phyloP scores from a whole-genome alignment of 805 yeast genomes.

The Lipomyces chichibuensis region DNA sequence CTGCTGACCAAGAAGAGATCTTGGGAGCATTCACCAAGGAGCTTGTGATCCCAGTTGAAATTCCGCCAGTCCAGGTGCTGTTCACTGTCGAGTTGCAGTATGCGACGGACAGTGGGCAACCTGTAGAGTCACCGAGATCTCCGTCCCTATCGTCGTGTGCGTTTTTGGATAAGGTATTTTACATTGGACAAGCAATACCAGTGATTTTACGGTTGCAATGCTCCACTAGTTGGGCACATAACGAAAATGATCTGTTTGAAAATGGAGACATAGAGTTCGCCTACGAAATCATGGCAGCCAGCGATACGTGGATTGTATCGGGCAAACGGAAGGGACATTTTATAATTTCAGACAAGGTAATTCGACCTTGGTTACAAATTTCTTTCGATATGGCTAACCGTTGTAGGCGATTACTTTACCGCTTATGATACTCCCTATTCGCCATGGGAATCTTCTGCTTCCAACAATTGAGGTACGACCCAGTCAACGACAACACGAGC shows the following conservation, averaged over 20 bases:
- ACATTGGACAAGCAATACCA: conserved; percentile 67
- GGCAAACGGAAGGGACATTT: conserved; percentile 67
- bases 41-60: conserved; percentile 59
- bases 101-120: conserved; percentile 3
- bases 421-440: conserved; percentile 69
- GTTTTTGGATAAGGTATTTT: conserved; percentile 47
- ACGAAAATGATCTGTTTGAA: conserved; percentile 2
- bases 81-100: conserved; percentile 56
- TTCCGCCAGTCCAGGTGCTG: conserved; percentile 63
- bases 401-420: conserved; percentile 40
- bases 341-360: conserved; percentile 13
- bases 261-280: conserved; percentile 45
- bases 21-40: conserved; percentile 32
- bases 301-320: conserved; percentile 78
- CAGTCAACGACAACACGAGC: conserved; percentile 42
- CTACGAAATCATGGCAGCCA: conserved; percentile 54
- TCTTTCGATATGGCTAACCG: conserved; percentile 23
- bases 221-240: conserved; percentile 50
- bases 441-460: conserved; percentile 68
- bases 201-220: conserved; percentile 52
- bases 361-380: not conserved
- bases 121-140: not conserved
- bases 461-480: conserved; percentile 61
- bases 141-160: not conserved
- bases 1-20: conserved; percentile 30